phyloP scores from a whole-genome alignment of 2,329 filamentous ascomycete genomes.

The Didymella arachidicola region DNA sequence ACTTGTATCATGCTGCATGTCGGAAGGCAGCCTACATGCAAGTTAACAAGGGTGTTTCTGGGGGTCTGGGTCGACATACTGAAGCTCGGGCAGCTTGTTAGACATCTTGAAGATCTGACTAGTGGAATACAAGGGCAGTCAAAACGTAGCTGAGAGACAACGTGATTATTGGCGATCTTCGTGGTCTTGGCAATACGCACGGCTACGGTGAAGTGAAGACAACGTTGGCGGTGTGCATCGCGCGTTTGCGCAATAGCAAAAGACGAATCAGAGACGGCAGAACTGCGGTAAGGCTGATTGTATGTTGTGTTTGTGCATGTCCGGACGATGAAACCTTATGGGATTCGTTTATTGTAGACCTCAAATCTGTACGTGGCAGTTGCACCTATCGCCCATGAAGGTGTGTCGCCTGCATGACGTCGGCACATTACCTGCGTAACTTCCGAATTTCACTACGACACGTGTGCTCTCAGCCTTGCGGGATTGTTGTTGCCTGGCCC shows the following conservation, averaged over 20 bases:
- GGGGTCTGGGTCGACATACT: neutral
- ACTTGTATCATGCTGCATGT: conserved; percentile 8
- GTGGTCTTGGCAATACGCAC: conserved; percentile 8
- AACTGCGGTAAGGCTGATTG: conserved; percentile 11
- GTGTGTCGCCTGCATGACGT: conserved; percentile 1
- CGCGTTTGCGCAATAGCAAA: neutral
- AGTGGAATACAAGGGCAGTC: neutral
- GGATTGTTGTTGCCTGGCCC: conserved; percentile 23
- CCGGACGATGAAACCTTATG: conserved; percentile 6
- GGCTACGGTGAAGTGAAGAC: conserved; percentile 17
- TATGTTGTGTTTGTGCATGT: conserved; percentile 3
- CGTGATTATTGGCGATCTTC: neutral
- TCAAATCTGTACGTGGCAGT: conserved; percentile 5
- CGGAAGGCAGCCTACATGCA: conserved; percentile 7
- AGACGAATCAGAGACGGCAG: neutral
- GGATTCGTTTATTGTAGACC: conserved; percentile 13
- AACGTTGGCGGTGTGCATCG: neutral
- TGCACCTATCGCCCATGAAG: neutral
- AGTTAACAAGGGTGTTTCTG: neutral
- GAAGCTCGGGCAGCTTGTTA: neutral
- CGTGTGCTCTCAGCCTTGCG: neutral
- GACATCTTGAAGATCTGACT: neutral
- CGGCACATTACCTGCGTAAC: neutral
- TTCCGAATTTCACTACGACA: neutral
- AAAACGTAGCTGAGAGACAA: neutral